A percentile compares a stretch with the other conserved stretches of the same genome.
Conservation (phyloP, 2,329 filamentous ascomycete genomes). For the Phaeosphaeria sp. region DNA sequence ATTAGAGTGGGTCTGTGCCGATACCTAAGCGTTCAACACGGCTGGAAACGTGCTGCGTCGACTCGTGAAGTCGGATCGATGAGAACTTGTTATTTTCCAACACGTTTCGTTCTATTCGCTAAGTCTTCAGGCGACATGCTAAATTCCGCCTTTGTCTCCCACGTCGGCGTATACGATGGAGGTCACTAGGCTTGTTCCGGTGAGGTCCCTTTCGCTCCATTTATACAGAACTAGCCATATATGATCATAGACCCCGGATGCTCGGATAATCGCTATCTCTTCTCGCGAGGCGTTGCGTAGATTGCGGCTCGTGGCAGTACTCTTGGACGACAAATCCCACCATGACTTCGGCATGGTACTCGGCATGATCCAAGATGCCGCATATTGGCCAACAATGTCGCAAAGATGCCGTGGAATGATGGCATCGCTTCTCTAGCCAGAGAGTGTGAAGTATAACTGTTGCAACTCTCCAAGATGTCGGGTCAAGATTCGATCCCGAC, state of each 20-base stretch:
- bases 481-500: not conserved
- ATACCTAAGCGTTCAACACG: conserved; percentile 6
- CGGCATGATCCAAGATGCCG: conserved; percentile 23
- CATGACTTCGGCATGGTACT: conserved; percentile 13
- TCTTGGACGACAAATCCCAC: conserved; percentile 1
- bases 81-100: not conserved
- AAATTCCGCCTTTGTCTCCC: not conserved
- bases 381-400: conserved; percentile 5
- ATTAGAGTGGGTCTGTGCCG: not conserved
- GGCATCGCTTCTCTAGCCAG: not conserved
- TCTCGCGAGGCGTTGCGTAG: not conserved
- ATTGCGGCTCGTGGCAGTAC: not conserved
- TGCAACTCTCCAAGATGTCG: not conserved
- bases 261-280: not conserved
- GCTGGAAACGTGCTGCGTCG: not conserved
- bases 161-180: not conserved
- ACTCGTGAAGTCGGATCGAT: not conserved
- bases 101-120: not conserved
- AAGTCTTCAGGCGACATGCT: not conserved
- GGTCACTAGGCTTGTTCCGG: not conserved
- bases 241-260: not conserved
- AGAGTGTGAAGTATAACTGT: not conserved
- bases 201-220: too few relatives aligned
- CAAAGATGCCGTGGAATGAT: conserved; percentile 1
- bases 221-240: not conserved